Conservation (phyloP, 306 rosid species). For the Cucurbita maxima region DNA sequence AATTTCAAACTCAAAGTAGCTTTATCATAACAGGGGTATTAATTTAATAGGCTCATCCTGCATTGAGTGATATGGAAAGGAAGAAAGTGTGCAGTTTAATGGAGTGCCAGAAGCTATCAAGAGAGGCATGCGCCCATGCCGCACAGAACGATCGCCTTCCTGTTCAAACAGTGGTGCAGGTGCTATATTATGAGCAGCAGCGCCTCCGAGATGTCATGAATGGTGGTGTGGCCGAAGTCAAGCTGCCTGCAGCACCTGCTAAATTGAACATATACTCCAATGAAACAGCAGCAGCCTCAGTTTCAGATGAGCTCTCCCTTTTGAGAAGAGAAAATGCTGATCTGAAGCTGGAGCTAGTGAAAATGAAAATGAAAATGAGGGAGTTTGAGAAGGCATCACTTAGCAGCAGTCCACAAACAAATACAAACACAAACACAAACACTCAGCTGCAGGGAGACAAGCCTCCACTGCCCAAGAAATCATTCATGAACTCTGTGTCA, state of each 20-base stretch:
- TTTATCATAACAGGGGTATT: too few species aligned
- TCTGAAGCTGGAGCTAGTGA: slow-evolving; percentile 60
- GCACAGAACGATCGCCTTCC: slow-evolving; percentile 94
- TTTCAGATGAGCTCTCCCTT: slow-evolving; percentile 43
- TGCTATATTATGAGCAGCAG: slow-evolving; percentile 82
- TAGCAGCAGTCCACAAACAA: slow-evolving; percentile 34
- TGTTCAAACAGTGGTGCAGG: slow-evolving; percentile 91
- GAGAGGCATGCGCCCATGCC: slow-evolving; percentile 92
- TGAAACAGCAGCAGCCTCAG: slow-evolving; percentile 29
- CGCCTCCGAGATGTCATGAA: slow-evolving; percentile 74
- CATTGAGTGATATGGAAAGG: slow-evolving; percentile 74
- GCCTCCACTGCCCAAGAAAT: slow-evolving; percentile 63
- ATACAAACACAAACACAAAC: too few species aligned
- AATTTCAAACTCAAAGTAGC: too few species aligned
- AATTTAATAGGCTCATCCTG: slow-evolving; percentile 67
- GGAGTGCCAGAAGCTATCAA: slow-evolving; percentile 88
- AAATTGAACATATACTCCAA: slow-evolving; percentile 32
- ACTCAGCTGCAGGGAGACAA: slow-evolving; percentile 21
- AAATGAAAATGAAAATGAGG: slow-evolving; percentile 57
- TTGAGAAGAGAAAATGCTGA: slow-evolving; percentile 58
- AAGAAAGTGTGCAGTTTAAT: slow-evolving; percentile 86
- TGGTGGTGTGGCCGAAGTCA: slow-evolving; percentile 15
- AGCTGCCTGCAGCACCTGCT: slow-evolving; percentile 32
- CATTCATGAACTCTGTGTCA: slow-evolving; percentile 57
- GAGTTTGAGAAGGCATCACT: slow-evolving; percentile 40